Evolutionary conservation across 2,329 filamentous ascomycete genomes (phyloP), one percentile per base, ranked within the genome.

Genomic region (Phialocephala subalpina): DNA sequence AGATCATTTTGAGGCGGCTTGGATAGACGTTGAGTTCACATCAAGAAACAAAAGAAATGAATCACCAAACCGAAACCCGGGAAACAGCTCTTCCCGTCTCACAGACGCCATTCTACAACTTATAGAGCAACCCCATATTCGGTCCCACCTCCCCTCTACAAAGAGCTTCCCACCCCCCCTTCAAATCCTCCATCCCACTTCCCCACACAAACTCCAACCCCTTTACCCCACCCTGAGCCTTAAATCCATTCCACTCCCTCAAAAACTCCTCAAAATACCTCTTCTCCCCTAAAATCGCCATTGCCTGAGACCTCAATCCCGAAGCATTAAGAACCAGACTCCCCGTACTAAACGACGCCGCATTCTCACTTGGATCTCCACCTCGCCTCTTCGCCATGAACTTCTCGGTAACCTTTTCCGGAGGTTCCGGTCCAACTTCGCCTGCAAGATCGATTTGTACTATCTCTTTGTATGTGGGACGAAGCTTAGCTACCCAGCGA

Each of bases 121-220:
- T 42, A 62, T 68, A 73, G 1, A 70, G 65, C 40, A 72, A 36
- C 2, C 70, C 70, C 49, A 73, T 67, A 58, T 69, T 60, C 12
- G 69, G 66, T 3, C 67, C 65, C 33, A 69, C 67, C 55, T 67
- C 68, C 25, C 70, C 72, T 53, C 62, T 72, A n/a, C 20, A 70
- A 49, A 74, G 65, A 27, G 52, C 71, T 20, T 70, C 66, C 71
- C 71, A 74, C 2, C 64, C 69, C 49, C 58, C 67, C n/a, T 60
- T 69, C n/a, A 72, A 38, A 60, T 69, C 70, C 6, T 66, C 64
- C 67, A 73, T 74, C 4, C 70, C 67, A 40, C 70, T 47, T n/a
- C 71, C 71, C 72, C 71, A 73, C 12, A 67, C 52, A 47, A 72
- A 49, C 2, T 47, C 58, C 9, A 72, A 20, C 18, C 70, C 70